Percentiles rank a stretch among this genome's conserved stretches.
phyloP scores from a whole-genome alignment of 768 basidiomycete species.

The Rhodosporidiobolus odoratus region DNA sequence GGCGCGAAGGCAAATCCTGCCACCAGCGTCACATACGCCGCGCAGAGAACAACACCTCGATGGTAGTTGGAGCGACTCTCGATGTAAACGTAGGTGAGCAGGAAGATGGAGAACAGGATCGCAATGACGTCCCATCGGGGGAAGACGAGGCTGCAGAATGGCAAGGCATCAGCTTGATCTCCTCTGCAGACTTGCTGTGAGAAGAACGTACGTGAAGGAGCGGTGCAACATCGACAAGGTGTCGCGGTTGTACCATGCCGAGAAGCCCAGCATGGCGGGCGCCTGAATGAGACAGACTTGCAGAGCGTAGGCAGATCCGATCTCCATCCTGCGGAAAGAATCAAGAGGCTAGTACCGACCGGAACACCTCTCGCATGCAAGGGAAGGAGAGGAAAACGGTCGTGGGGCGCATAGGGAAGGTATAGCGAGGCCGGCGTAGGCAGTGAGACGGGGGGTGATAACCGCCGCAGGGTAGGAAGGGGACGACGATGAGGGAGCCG shows the following conservation, averaged over 20 bases:
- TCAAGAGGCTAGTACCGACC: too few relatives aligned
- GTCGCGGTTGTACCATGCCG: conserved; percentile 83
- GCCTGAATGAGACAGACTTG: conserved; percentile 97
- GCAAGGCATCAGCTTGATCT: neutral
- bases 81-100: conserved; percentile 97
- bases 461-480: too few relatives aligned
- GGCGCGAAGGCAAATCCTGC: conserved; percentile 63
- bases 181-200: neutral
- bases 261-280: conserved; percentile 98
- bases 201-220: conserved; percentile 77
- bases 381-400: neutral
- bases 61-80: conserved; percentile 76
- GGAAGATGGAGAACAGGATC: conserved; percentile 90
- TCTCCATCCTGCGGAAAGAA: conserved; percentile 73
- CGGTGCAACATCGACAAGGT: conserved; percentile 75
- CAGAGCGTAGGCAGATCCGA: conserved; percentile 95
- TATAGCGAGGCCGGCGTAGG: too few relatives aligned
- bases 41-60: conserved; percentile 86
- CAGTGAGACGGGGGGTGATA: too few relatives aligned
- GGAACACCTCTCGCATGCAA: neutral
- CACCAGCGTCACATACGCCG: conserved; percentile 89
- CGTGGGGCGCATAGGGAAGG: too few relatives aligned
- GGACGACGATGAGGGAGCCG: too few relatives aligned
- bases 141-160: conserved; percentile 71
- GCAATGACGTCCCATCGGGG: conserved; percentile 96